phyloP scores from a whole-genome alignment of 2,329 filamentous ascomycete genomes.

The Botrytis elliptica region DNA sequence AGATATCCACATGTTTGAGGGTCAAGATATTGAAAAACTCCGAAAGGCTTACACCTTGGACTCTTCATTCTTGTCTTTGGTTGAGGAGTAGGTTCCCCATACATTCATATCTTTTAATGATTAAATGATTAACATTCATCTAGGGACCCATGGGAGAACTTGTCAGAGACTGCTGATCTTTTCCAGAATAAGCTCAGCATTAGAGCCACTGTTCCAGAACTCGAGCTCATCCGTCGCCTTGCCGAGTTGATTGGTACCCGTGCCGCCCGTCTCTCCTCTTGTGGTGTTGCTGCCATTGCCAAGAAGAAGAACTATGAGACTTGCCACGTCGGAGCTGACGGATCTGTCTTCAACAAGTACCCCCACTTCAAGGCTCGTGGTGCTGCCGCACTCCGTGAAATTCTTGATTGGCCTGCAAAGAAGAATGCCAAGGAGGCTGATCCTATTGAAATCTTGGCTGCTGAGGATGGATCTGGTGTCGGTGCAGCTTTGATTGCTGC shows the following conservation, averaged over 20 bases:
- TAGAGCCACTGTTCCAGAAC: constrained; percentile 69
- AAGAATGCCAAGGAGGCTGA: constrained; percentile 70
- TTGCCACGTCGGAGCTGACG: constrained; percentile 94
- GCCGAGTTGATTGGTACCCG: constrained; percentile 94
- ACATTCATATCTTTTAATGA: constrained; percentile 26
- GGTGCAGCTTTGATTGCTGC: constrained; percentile 91
- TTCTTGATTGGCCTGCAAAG: constrained; percentile 87
- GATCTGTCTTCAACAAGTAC: constrained; percentile 98
- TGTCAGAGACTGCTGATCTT: constrained; percentile 82
- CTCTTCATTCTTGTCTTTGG: constrained; percentile 86
- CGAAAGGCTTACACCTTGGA: constrained; percentile 88
- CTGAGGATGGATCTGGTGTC: constrained; percentile 96
- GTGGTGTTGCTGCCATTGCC: constrained; percentile 93
- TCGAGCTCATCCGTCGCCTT: constrained; percentile 83
- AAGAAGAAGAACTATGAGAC: constrained; percentile 88
- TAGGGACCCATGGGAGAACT: constrained; percentile 91
- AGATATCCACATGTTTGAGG: constrained; percentile 73
- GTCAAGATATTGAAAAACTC: constrained; percentile 76
- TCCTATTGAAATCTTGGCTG: constrained; percentile 81
- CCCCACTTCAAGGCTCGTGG: constrained; percentile 95
- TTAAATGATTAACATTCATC: constrained; percentile 27
- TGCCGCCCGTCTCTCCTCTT: constrained; percentile 87
- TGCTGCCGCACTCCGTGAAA: constrained; percentile 86
- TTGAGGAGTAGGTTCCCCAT: constrained; percentile 70
- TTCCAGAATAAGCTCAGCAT: constrained; percentile 77